Base-by-base conservation (phyloP, 176 grass and related monocot genomes). In the Tuctoria greenei region DNA sequence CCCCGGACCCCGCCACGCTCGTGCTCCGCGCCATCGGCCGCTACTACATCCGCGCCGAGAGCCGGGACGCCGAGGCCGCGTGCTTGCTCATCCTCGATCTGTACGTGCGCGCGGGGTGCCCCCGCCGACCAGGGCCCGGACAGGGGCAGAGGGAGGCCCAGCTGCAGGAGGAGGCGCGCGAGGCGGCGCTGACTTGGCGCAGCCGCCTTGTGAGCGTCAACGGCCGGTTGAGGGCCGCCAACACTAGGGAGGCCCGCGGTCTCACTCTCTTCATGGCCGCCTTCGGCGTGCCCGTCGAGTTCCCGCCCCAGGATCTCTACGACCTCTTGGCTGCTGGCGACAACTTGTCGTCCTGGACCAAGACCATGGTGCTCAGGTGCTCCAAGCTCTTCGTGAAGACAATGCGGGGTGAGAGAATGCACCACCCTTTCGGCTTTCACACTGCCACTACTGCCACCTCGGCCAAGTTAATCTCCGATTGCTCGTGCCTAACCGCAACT, bases 71-170 rank as follows among this genome's bases (percentile, higher is more conserved):
- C 28, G 76, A 81, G 74, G 74, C 82, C 67, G 90, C 90, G 1
- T 84, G 86, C 80, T 55, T 78, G 46, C 83, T 93, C 55, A 64
- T 93, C 44, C 90, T 93, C 6, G 86, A 89, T 63, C 71, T 89
- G 1, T 93, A 93, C 80, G 72, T 93, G 52, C 63, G 81, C 37
- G 73, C 83, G 0, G 86, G 90, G 16, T 93, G 86, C 12, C 82
- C 82, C 4, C 79, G 40, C 58, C 6, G 39, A 8, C 18, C n/a
- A 18, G 68, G 15, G 46, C 46, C 3, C 4, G 46, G 46, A 2
- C 66, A 39, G 56, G 23, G 31, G 16, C 31, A 6, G 8, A 6
- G 10, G 26, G 82, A 79, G 0, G 77, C 72, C 11, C 47, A 81
- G n/a, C 17, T 81, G 44, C 52, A 34, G 58, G 70, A 37, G 4